phyloP scores from a whole-genome alignment of 2,329 filamentous ascomycete species.

The Nannizzia gypsea region DNA sequence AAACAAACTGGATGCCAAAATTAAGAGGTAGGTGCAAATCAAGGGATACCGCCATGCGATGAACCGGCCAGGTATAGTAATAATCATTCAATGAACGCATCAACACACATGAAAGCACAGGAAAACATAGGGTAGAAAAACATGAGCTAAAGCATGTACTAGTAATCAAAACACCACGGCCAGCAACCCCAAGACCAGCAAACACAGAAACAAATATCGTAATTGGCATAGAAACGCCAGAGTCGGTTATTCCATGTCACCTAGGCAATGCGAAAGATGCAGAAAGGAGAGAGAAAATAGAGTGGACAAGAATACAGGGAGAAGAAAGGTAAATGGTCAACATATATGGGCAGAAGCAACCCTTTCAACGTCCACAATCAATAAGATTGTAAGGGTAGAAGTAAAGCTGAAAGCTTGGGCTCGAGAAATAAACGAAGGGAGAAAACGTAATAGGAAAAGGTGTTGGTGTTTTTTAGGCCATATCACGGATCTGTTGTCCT shows the following conservation, averaged over 20 bases:
- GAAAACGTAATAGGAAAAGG: not conserved
- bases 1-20: not conserved
- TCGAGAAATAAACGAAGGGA: not conserved
- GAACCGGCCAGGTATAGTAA: not conserved
- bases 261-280: not conserved
- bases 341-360: not conserved
- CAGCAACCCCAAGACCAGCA: conserved; percentile 3
- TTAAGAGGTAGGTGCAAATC: conserved; percentile 1
- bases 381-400: not conserved
- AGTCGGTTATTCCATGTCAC: not conserved
- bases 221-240: conserved; percentile 5
- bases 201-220: conserved; percentile 2
- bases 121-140: not conserved
- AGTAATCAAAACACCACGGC: conserved; percentile 4
- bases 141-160: conserved; percentile 2
- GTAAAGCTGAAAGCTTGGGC: not conserved
- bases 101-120: not conserved
- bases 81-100: conserved; percentile 4
- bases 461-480: not conserved
- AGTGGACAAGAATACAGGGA: conserved; percentile 1
- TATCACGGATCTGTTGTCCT: not conserved
- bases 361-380: not conserved
- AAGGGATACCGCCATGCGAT: conserved; percentile 1
- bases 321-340: not conserved
- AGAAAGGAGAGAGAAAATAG: not conserved